Evolutionary conservation across 164 flowering plant species (phyloP).

Genomic region (Berberis vulgaris): DNA sequence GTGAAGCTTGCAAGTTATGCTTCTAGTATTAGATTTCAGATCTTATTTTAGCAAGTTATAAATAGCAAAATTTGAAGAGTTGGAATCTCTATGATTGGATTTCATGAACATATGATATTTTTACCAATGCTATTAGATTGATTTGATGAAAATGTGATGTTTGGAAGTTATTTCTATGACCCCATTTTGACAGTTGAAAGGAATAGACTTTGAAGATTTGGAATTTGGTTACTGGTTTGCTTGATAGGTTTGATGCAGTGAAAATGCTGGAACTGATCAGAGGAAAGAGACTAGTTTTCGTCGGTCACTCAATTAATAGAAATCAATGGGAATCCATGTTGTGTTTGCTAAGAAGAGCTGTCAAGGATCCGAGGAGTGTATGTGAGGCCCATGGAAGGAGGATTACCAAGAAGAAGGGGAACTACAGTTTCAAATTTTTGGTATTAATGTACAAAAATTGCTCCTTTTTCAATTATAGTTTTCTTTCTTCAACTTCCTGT

Average conservation of each 20-base stretch:
- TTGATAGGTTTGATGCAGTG: constrained; percentile 67
- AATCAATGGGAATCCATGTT: constrained; percentile 99
- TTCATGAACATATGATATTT: too few species aligned
- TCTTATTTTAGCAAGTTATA: not conserved
- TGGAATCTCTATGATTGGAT: not conserved
- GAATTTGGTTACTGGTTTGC: not conserved
- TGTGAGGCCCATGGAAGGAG: constrained; percentile 72
- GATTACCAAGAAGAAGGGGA: constrained; percentile 76
- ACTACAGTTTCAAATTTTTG: constrained; percentile 80
- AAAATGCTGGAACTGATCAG: constrained; percentile 69
- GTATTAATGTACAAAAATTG: constrained; percentile 28
- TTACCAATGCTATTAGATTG: too few species aligned
- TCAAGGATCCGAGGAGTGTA: constrained; percentile 71
- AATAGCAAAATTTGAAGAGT: not conserved
- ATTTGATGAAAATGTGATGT: too few species aligned
- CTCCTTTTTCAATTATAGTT: not conserved
- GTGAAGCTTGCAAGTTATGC: not conserved
- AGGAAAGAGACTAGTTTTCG: constrained; percentile 92
- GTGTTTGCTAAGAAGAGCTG: constrained; percentile 66
- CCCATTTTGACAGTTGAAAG: not conserved
- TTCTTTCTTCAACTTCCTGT: constrained; percentile 2
- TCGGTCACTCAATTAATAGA: constrained; percentile 92
- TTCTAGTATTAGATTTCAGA: not conserved
- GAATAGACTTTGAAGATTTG: not conserved
- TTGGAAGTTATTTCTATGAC: not conserved